Evolutionary conservation across 805 yeast species (phyloP), one percentile per base, ranked within the genome.

Genomic region (Tetrapisispora iriomotensis): DNA sequence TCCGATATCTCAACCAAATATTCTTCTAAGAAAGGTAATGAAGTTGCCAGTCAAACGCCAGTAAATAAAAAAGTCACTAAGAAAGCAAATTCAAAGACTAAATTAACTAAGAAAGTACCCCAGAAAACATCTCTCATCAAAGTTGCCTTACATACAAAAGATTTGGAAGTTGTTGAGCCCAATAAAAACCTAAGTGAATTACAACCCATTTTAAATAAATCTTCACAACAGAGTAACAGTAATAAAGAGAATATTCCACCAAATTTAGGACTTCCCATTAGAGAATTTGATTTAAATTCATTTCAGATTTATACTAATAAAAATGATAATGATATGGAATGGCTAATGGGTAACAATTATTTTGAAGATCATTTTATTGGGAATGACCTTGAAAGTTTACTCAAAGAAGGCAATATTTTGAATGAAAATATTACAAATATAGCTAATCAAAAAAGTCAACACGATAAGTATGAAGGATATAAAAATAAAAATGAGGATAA

Each of bases 211-310:
- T n/a, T 7, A 13, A 26, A 7, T 15, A 12, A 26, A 13, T 13
- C 8, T 13, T 13, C 29, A 27, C 6, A 8, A 14, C 8, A 8
- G 15, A 27, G 4, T 5, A 12, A 3, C 8, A 9, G 45, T 50
- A 13, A 33, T 37, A 58, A 56, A 40, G 61, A 56, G 38, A 56
- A 58, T 34, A 43, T 50, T 19, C 60, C 61, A 12, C 31, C 37
- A 26, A 8, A 12, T 8, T 6, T 10, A 15, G 28, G 17, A 12
- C 5, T 22, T 10, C 15, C 36, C 10, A 12, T 23, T 8, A 8
- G 22, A 6, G 36, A 17, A 17, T 23, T 33, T 15, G 28, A 22
- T 10, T 3, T 33, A 4, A 17, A 23, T 23, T 20, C 22, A 2
- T 17, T 33, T 3, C 6, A 27, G 17, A 33, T 17, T 18, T 4